Evolutionary conservation across 1,139 yeast genomes (phyloP), one percentile per base, ranked within the genome.

Genomic region (Candida dubliniensis): DNA sequence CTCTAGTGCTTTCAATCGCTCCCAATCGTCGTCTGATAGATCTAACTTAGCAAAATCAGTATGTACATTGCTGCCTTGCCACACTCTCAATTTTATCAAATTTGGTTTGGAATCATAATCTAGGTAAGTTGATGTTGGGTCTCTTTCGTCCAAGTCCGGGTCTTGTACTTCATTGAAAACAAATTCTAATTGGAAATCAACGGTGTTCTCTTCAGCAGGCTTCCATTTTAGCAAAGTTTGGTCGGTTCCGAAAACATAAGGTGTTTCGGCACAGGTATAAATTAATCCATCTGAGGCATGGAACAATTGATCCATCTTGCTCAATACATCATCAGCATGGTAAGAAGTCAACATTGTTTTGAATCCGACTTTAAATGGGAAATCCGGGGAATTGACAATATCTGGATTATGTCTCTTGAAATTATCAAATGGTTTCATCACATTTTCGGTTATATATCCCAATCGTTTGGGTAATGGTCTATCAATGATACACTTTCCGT

Each of bases 231-330:
- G 67, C 39, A 87, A 62, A 2, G 85, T 80, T 3, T 80, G 77
- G 61, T 93, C 98, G 0, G 98, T 91, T 10, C 98, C 98, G 52
- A 84, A 81, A 3, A 81, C 76, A 64, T 95, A 95, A 0, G 96
- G 95, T 0, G 95, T 80, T 47, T 82, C 89, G 31, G 95, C 87
- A 54, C 96, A 88, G 1, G 99, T 95, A 62, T 89, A 88, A 48
- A 95, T 89, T 33, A 95, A 76, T 1, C 99, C 99, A 66, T 95
- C 99, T 1, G 95, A 84, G 46, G 87, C 87, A 63, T 95, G 97
- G 32, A 88, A 87, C 42, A 93, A 71, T 43, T 81, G 77, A 36
- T 86, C 88, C 61, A 89, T 74, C 53, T 80, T 81, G 35, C 82
- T 72, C 46, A 89, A 83, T n/a, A 91, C 90, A 54, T 82, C 84